Conservation (phyloP, 345 rosid species). For the Melaleuca quinquenervia region DNA sequence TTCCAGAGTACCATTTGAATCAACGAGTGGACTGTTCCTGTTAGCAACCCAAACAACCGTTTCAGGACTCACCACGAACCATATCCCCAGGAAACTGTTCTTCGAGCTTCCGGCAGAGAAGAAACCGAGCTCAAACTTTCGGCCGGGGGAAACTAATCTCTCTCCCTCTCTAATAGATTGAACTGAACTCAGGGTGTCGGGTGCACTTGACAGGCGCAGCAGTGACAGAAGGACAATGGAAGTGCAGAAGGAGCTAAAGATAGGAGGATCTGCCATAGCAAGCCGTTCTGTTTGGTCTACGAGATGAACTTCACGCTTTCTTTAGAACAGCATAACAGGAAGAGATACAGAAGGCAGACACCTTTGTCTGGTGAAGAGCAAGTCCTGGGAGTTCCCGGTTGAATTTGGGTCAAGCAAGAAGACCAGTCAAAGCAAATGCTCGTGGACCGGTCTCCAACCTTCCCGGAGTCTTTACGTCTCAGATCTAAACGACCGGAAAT, state of each 20-base stretch:
- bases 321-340: background rate
- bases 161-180: background rate
- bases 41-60: conserved; percentile 31
- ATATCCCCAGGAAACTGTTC: conserved; percentile 20
- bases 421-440: no score
- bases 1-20: conserved; percentile 2
- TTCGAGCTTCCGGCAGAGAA: conserved; percentile 2
- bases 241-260: background rate
- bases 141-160: background rate
- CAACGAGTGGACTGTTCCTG: conserved; percentile 11
- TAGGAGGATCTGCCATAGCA: background rate
- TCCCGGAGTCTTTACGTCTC: no score
- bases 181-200: background rate
- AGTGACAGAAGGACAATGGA: background rate
- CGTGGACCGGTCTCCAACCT: no score
- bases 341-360: no score
- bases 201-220: background rate
- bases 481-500: no score
- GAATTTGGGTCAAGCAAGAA: no score
- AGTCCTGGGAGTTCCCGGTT: no score
- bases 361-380: no score
- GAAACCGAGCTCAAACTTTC: conserved; percentile 6
- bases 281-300: background rate
- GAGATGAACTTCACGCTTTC: background rate
- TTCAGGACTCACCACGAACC: conserved; percentile 9